phyloP scores from a whole-genome alignment of 139 green algal species.

The Chlamydomonas schloesseri region DNA sequence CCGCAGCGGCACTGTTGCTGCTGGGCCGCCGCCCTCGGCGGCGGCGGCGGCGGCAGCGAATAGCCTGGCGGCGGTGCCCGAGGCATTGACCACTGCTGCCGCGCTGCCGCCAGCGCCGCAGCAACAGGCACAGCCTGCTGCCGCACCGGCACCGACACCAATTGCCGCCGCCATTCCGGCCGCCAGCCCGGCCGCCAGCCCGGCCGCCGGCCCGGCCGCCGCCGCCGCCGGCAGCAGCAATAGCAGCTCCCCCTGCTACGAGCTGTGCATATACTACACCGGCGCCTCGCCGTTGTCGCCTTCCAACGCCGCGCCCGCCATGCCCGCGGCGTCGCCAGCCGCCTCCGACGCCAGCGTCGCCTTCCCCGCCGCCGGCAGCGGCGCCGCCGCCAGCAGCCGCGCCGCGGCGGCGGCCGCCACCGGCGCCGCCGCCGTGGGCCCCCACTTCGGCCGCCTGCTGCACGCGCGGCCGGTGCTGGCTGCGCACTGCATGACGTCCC shows the following conservation, averaged over 20 bases:
- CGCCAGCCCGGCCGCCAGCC: too few relatives aligned
- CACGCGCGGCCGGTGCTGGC: slow-evolving; percentile 78
- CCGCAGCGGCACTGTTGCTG: too few relatives aligned
- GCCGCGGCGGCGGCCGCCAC: background rate
- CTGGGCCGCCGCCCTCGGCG: too few relatives aligned
- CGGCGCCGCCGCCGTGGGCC: background rate
- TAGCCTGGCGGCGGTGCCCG: background rate
- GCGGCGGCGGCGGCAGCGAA: too few relatives aligned
- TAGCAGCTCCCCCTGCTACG: slow-evolving; percentile 36
- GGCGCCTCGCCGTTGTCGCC: slow-evolving; percentile 5
- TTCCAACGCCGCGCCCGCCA: background rate
- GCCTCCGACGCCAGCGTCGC: background rate
- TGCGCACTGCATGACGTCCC: slow-evolving; percentile 95
- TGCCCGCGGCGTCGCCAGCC: background rate
- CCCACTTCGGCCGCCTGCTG: slow-evolving; percentile 68
- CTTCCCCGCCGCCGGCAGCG: background rate
- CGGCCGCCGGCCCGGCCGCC: too few relatives aligned
- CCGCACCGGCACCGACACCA: too few relatives aligned
- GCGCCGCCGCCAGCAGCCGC: background rate
- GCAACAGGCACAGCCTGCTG: background rate
- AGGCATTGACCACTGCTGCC: background rate
- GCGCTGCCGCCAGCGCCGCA: too few relatives aligned
- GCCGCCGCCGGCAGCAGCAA: too few relatives aligned
- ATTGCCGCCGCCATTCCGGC: too few relatives aligned
- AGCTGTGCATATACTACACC: slow-evolving; percentile 29